Evolutionary conservation across 2,329 filamentous ascomycete genomes (phyloP).

Genomic region (Pezizomycotina sp.): DNA sequence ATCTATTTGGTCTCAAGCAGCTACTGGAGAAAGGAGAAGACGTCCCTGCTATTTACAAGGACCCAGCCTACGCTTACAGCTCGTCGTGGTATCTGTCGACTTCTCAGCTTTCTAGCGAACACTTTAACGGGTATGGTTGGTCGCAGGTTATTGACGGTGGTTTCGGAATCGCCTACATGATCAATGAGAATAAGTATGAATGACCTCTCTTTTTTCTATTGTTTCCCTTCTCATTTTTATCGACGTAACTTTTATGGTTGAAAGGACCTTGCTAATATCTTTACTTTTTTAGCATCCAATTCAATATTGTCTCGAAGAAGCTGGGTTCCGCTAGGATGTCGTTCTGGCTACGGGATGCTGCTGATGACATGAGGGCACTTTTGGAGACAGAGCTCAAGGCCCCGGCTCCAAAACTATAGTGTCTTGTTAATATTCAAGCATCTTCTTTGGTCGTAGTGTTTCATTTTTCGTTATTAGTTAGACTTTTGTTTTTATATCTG

Average conservation of each 20-base stretch:
- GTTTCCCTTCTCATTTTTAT: not conserved
- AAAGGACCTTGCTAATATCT: constrained; percentile 21
- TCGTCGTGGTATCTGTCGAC: constrained; percentile 78
- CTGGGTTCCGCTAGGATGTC: constrained; percentile 85
- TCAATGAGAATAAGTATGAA: constrained; percentile 86
- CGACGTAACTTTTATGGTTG: constrained; percentile 1
- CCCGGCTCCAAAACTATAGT: constrained; percentile 74
- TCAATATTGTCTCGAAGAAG: constrained; percentile 92
- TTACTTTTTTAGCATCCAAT: constrained; percentile 54
- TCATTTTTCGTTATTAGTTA: constrained; percentile 7
- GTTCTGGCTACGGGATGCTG: constrained; percentile 88
- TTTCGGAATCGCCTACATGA: constrained; percentile 98
- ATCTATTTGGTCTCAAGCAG: constrained; percentile 95
- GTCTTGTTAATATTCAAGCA: constrained; percentile 1
- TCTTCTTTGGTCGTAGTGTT: constrained; percentile 1
- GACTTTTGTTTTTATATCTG: not conserved
- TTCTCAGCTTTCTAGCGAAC: constrained; percentile 83
- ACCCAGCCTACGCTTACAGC: constrained; percentile 72
- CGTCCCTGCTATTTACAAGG: constrained; percentile 65
- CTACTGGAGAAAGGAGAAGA: constrained; percentile 65
- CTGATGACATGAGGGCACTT: constrained; percentile 72
- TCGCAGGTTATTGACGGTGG: constrained; percentile 91
- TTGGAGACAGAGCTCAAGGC: constrained; percentile 62
- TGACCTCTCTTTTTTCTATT: not conserved
- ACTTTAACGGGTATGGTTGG: constrained; percentile 98